Conservation (phyloP, 176 grass and related monocot species). For the Alopecurus myosuroides region DNA sequence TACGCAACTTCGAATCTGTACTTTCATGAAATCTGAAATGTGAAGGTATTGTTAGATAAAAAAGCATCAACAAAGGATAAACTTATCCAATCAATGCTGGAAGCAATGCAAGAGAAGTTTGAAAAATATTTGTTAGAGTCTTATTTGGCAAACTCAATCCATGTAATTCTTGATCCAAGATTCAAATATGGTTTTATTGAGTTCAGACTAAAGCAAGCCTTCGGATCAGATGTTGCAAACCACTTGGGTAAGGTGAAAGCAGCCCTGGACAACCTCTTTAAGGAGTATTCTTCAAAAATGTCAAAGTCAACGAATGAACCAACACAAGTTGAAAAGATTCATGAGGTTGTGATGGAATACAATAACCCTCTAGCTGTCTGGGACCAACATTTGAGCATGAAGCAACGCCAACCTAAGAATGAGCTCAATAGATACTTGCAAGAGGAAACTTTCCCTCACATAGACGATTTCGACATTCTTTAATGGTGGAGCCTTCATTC, state of each 20-base stretch:
- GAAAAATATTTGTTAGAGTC: neutral
- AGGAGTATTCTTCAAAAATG: neutral
- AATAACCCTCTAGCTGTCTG: too few relatives aligned
- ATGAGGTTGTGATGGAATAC: too few relatives aligned
- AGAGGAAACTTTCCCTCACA: too few relatives aligned
- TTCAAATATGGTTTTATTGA: neutral
- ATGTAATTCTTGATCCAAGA: neutral
- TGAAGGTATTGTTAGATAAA: neutral
- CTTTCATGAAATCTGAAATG: neutral
- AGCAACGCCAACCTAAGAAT: too few relatives aligned
- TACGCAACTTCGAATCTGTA: neutral
- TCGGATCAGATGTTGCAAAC: neutral
- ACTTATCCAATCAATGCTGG: neutral
- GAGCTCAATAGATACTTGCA: too few relatives aligned
- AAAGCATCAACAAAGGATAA: neutral
- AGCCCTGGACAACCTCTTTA: neutral
- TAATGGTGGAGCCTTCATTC: too few relatives aligned
- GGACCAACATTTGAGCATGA: too few relatives aligned
- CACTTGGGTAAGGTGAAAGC: neutral
- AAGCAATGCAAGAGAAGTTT: neutral
- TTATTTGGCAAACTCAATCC: neutral
- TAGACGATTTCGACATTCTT: too few relatives aligned
- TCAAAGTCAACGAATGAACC: too few relatives aligned
- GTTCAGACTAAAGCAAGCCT: neutral
- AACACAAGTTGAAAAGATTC: too few relatives aligned